Base-by-base conservation (phyloP, 306 rosid genomes). In the Gynostemma pentaphyllum region DNA sequence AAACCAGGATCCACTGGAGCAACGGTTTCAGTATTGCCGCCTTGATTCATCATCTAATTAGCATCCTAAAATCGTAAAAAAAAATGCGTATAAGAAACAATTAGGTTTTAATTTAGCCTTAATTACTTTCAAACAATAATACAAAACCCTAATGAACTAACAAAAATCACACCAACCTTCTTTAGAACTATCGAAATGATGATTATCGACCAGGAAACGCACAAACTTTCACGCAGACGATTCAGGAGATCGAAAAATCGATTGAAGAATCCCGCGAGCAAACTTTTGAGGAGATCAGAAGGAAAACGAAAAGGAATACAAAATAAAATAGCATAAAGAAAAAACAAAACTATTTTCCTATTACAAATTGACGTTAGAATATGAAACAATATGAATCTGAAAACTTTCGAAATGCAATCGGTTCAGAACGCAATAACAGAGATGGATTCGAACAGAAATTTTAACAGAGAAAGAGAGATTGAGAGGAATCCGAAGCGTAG, bases 1-100 rank as follows among this genome's bases (percentile, higher is more conserved):
- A 67, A 72, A 79, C 78, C 80, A 37, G 96, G 68, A 53, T 77
- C 84, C 14, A 46, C 75, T 1, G 84, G 75, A 68, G 85, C 72
- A 54, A 92, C 68, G 72, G 90, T 81, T 83, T 86, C 96, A 16
- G 87, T 78, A 68, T 75, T 77, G 69, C 81, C 79, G 75, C 88
- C 95, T 79, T 88, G 94, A 40, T 85, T 92, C 73, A 87, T 78
- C 89, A 70, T 86, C 65, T 69, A 64, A 67, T 59, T 46, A 74
- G 70, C 79, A 88, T 74, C 79, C 91, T 79, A 63, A 46, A 28
- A 48, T 14, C 50, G 70, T 23, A 68, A 53, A 39, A 72, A 61
- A 46, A 62, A n/a, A n/a, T n/a, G 22, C 50, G 23, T 24, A 15
- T 23, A 22, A 61, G 36, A 34, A 61, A 61, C 22, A 50, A 61